Conservation (phyloP, 2,329 filamentous ascomycete species). For the Cladosporium halotolerans region DNA sequence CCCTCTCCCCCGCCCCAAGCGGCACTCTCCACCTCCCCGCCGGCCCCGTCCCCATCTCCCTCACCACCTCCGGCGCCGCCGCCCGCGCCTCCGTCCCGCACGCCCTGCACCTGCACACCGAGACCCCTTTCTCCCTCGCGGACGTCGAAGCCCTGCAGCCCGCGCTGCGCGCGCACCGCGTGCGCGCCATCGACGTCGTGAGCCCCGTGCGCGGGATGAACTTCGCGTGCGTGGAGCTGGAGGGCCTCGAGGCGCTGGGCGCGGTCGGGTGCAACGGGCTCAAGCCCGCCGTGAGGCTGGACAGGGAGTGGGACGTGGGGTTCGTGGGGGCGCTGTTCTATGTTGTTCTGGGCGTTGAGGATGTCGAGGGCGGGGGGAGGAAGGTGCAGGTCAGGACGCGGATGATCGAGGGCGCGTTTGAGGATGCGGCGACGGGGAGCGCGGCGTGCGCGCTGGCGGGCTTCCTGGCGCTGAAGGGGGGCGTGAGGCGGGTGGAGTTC, state of each 20-base stretch:
- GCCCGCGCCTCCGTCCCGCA: constrained; percentile 62
- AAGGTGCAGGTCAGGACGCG: constrained; percentile 3
- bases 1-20: constrained; percentile 22
- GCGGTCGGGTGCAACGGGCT: constrained; percentile 31
- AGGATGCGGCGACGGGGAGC: constrained; percentile 48
- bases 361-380: not conserved
- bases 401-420: constrained; percentile 23
- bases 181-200: constrained; percentile 27
- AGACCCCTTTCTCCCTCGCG: constrained; percentile 24
- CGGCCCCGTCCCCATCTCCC: constrained; percentile 36
- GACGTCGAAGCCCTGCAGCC: constrained; percentile 34
- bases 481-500: constrained; percentile 30
- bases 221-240: constrained; percentile 60
- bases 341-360: constrained; percentile 28
- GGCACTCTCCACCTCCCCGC: constrained; percentile 39
- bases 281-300: constrained; percentile 33
- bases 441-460: constrained; percentile 43
- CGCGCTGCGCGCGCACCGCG: constrained; percentile 18
- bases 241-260: constrained; percentile 53
- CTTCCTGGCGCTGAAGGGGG: constrained; percentile 38
- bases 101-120: constrained; percentile 55
- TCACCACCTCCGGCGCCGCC: constrained; percentile 29
- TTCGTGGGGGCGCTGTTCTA: constrained; percentile 57
- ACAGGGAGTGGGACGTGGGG: constrained; percentile 47
- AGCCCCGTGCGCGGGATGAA: constrained; percentile 66